Evolutionary conservation across 2,329 filamentous ascomycete species (phyloP).

Genomic region (Pestalotiopsis sp.): DNA sequence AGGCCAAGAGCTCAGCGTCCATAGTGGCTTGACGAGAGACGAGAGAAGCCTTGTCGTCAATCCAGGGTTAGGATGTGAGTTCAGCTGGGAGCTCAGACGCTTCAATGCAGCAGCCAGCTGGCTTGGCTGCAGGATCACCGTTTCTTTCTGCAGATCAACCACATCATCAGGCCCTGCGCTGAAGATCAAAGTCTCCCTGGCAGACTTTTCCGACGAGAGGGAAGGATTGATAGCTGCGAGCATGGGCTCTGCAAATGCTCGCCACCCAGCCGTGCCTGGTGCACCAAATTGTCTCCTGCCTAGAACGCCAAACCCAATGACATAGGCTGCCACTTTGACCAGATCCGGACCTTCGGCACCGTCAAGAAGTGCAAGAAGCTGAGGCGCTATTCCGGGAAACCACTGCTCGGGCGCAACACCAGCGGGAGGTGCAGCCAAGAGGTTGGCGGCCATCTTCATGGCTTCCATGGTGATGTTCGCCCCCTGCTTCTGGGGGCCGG

Average conservation of each 20-base stretch:
- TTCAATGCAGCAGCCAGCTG: constrained; percentile 54
- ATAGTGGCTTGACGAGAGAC: constrained; percentile 63
- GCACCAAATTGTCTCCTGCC: constrained; percentile 66
- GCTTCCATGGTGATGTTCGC: constrained; percentile 71
- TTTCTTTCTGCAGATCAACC: constrained; percentile 47
- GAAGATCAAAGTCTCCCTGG: constrained; percentile 22
- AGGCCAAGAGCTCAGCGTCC: constrained; percentile 61
- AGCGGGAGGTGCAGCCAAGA: constrained; percentile 63
- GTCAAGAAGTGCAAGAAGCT: constrained; percentile 65
- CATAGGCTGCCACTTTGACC: constrained; percentile 60
- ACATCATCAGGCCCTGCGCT: constrained; percentile 39
- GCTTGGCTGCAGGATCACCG: constrained; percentile 47
- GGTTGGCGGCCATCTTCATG: constrained; percentile 62
- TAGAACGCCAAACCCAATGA: constrained; percentile 69
- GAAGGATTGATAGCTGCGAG: constrained; percentile 52
- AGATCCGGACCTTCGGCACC: constrained; percentile 61
- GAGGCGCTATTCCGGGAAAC: constrained; percentile 63
- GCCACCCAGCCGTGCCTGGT: constrained; percentile 66
- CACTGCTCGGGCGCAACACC: constrained; percentile 58
- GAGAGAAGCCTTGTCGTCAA: constrained; percentile 63
- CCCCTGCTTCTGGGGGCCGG: constrained; percentile 55
- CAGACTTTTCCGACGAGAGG: constrained; percentile 28
- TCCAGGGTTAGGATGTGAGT: constrained; percentile 69
- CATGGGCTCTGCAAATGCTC: constrained; percentile 61
- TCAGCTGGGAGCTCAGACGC: constrained; percentile 57